Evolutionary conservation across 2,329 filamentous ascomycete genomes (phyloP), one percentile per base, ranked within the genome.

Genomic region (Penicillium verrucosum): DNA sequence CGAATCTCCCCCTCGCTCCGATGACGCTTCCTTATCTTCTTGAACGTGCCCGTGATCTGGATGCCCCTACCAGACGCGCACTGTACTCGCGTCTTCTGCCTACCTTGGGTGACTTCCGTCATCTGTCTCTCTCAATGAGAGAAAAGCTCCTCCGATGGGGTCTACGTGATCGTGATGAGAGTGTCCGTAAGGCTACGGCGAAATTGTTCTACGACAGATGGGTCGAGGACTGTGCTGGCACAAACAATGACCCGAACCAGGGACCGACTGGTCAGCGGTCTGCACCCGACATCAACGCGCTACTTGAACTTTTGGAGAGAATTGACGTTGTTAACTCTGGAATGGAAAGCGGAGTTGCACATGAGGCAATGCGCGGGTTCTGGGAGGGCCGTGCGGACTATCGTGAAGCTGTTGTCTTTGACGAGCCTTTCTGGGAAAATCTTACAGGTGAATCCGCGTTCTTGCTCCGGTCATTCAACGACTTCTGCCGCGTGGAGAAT

Each of bases 121-220:
- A 97, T 75, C 78, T 99, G 51, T 96, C 92, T 11, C 81, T 99
- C 25, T 91, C 89, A 1, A 96, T 97, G 87, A 83, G 94, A 69
- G 94, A 99, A 75, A 97, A 97, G 74, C 81, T 99, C 32, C 82
- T 99, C 29, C 85, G 94, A 38, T 99, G 94, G 94, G 94, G 94
- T 49, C 79, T 99, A 40, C 86, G 92, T 38, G 94, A 99, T 72
- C 85, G 94, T 73, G 94, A 99, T 64, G 93, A 97, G 64, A 91
- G 89, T 65, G 94, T 99, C 12, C 86, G 92, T 51, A 96, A 96
- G 72, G 93, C 93, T 9, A 90, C 94, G 4, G 91, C 89, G 8
- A 88, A 90, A 44, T 80, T 97, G 7, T 99, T 99, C 77, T 86
- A 89, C 59, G 92, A 97, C 69, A 85, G 91, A n/a, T 99, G 94